Evolutionary conservation across 164 flowering plant species (phyloP).

Genomic region (Cinnamomum micranthum): DNA sequence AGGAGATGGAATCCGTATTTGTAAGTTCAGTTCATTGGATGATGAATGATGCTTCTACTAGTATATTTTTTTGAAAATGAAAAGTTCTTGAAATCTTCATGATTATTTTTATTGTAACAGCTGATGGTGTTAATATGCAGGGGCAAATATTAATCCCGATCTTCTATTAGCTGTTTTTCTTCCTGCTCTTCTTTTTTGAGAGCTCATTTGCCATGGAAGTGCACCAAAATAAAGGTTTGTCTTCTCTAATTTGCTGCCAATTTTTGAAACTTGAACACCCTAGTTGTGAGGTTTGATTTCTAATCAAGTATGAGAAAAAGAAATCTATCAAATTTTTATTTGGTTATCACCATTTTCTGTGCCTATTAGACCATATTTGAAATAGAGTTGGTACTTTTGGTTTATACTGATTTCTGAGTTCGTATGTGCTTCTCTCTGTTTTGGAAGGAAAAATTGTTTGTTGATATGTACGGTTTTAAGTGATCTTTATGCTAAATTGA

Average conservation of each 20-base stretch:
- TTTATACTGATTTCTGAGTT: not conserved
- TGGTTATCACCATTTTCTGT: not conserved
- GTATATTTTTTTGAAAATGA: not conserved
- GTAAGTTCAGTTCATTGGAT: conserved; percentile 42
- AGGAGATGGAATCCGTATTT: conserved; percentile 84
- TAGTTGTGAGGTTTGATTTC: not conserved
- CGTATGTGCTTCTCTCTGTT: too few species aligned
- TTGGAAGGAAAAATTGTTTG: too few species aligned
- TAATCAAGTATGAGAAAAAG: not conserved
- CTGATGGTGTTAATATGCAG: conserved; percentile 34
- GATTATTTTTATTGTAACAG: not conserved
- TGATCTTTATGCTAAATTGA: too few species aligned
- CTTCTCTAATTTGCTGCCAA: not conserved
- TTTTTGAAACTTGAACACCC: not conserved
- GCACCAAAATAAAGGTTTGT: conserved; percentile 92
- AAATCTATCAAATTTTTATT: too few species aligned
- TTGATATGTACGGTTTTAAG: too few species aligned
- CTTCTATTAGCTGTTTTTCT: conserved; percentile 91
- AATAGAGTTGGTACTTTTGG: not conserved
- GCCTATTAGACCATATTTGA: not conserved
- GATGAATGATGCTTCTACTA: not conserved
- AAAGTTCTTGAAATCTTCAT: not conserved
- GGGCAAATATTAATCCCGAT: conserved; percentile 84
- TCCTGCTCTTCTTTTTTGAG: conserved; percentile 94
- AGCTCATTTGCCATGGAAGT: conserved; percentile 96